Conservation (phyloP, 345 rosid species). For the Murraya koenigii region DNA sequence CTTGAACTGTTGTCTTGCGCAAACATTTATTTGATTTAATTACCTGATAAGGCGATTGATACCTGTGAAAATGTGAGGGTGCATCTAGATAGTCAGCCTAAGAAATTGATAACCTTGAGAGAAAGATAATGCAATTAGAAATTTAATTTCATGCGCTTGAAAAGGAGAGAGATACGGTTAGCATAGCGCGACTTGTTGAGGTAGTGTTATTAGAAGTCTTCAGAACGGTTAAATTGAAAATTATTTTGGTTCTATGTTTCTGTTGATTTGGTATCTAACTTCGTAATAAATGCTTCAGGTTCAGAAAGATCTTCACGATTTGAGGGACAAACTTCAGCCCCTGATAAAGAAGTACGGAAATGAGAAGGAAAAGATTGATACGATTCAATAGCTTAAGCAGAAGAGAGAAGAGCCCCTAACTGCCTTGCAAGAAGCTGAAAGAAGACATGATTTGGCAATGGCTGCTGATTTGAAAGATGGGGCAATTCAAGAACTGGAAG, state of each 20-base stretch:
- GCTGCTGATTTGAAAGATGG: conserved; percentile 83
- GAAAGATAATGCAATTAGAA: conserved; percentile 81
- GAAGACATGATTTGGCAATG: conserved; percentile 81
- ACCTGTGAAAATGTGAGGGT: conserved; percentile 93
- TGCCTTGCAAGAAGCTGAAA: conserved; percentile 77
- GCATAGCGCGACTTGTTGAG: conserved; percentile 79
- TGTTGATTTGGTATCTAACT: not conserved
- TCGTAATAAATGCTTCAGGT: conserved; percentile 33
- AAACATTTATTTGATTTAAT: not conserved
- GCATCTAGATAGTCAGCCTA: conserved; percentile 94
- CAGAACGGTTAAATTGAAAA: not conserved
- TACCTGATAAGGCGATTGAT: conserved; percentile 91
- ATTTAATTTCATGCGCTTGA: conserved; percentile 88
- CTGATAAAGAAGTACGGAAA: conserved; percentile 77
- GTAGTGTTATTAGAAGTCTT: conserved; percentile 27
- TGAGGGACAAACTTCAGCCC: conserved; percentile 90
- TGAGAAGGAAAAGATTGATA: conserved; percentile 87
- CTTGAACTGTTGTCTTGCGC: not conserved
- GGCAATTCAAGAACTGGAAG: conserved; percentile 73
- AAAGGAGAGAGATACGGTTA: conserved; percentile 87
- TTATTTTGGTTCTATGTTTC: not conserved
- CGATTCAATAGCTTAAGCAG: conserved; percentile 69
- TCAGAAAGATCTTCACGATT: conserved; percentile 76
- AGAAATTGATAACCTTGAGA: conserved; percentile 93
- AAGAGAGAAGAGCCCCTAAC: conserved; percentile 73